Conservation (phyloP, 78 protist genomes). For the Dictyostelium firmibasis region DNA sequence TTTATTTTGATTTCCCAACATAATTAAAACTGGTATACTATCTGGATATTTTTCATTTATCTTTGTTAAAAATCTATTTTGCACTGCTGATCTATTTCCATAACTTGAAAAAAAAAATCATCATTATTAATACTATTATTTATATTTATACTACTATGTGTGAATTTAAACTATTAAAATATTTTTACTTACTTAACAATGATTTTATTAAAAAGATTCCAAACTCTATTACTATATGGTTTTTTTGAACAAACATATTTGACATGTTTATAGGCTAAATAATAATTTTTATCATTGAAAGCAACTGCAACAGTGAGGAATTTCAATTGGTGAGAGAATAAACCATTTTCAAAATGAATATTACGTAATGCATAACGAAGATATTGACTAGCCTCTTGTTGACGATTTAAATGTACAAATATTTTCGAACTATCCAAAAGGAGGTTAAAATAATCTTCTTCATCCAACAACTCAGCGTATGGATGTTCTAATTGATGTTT, state of each 20-base stretch:
- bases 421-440: slow-evolving; percentile 10
- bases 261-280: slow-evolving; percentile 27
- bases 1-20: slow-evolving; percentile 19
- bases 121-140: no score
- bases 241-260: slow-evolving; percentile 64
- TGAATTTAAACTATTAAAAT: no score
- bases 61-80: background rate
- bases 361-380: slow-evolving; percentile 43
- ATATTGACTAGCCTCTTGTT: slow-evolving; percentile 18
- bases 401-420: background rate
- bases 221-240: slow-evolving; percentile 45
- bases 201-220: slow-evolving; percentile 63
- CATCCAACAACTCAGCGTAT: slow-evolving; percentile 48
- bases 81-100: background rate
- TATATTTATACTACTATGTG: no score
- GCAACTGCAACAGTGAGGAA: slow-evolving; percentile 52
- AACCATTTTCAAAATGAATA: background rate
- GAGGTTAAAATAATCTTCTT: slow-evolving; percentile 42
- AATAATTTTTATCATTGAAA: background rate
- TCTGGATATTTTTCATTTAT: background rate
- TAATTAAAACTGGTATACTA: slow-evolving; percentile 21
- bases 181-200: background rate
- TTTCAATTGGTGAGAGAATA: slow-evolving; percentile 41
- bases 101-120: background rate
- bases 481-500: background rate